Evolutionary conservation across 2,329 filamentous ascomycete species (phyloP), one percentile per base, ranked within the genome.

Genomic region (Trichoderma afroharzianum): DNA sequence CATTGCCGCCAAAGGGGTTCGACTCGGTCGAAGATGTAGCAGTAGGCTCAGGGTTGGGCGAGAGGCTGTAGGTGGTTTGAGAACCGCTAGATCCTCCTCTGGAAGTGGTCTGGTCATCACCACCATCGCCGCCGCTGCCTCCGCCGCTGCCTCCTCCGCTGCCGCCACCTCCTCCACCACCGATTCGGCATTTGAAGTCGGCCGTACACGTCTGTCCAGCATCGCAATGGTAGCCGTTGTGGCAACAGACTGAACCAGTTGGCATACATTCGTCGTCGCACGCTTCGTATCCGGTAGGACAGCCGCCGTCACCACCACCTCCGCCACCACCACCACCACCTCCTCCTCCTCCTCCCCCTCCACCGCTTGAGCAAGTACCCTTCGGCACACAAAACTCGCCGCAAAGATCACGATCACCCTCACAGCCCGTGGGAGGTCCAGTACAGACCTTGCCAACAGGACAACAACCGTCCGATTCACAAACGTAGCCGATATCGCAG

Each of bases 401-500:
- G 72, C 78, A 79, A 6, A 73, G 57, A 3, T 63, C 72, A 30
- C 63, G 39, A 24, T 75, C 64, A n/a, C 73, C 74, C 0, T 68
- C 4, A 11, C 69, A 72, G 62, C 71, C 71, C 1, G 68, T 50
- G 15, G 71, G 68, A 18, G 57, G 53, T 7, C 71, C 62, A 32
- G 72, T 73, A 33, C 76, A 81, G 12, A 74, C 73, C 68, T 78
- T 71, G 18, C 79, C 79, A 53, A 73, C 47, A 28, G 70, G 74
- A 70, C 81, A 82, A 72, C 82, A 82, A 18, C 78, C 76, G 24
- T 75, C 73, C 4, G 43, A 11, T 21, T 70, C 66, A 68, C 71
- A 72, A 24, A 33, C n/a, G 21, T 61, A 57, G 43, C 73, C 73
- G 28, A 36, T 57, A 21, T 74, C 69, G 28, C 74, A 73, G 68